These are phyloP conservation scores for Candida corydali DNA, from an alignment of 805 yeast species.

Conservation along the genomic window DNA sequence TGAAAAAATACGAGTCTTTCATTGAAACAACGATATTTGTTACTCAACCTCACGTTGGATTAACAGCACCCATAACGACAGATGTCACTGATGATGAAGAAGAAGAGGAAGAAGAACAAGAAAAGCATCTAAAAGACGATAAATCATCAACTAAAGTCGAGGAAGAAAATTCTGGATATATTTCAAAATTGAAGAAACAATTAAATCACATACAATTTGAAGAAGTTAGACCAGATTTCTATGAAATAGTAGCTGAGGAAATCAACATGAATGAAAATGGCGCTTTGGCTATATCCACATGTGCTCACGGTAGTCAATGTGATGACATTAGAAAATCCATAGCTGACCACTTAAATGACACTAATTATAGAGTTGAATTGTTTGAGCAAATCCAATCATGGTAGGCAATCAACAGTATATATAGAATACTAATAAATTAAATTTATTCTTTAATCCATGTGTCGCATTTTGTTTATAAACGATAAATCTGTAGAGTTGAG, in stretches of 20 bases:
- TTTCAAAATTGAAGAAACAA: conserved; percentile 21
- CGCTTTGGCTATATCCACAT: conserved; percentile 41
- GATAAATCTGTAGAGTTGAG: too few relatives aligned
- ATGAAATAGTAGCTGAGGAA: conserved; percentile 30
- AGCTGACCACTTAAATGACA: conserved; percentile 17
- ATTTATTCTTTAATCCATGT: too few relatives aligned
- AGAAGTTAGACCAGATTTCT: conserved; percentile 39
- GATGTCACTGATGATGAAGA: conserved; percentile 8
- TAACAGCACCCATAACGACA: conserved; percentile 2
- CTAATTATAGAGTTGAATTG: conserved; percentile 26
- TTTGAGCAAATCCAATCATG: conserved; percentile 22
- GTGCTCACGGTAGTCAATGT: conserved; percentile 44
- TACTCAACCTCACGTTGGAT: conserved; percentile 18
- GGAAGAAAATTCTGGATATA: conserved; percentile 14
- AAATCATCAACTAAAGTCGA: not conserved
- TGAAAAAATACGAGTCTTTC: conserved; percentile 14
- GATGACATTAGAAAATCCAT: conserved; percentile 24
- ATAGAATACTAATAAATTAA: not conserved
- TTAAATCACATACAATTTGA: conserved; percentile 10
- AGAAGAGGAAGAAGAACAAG: conserved; percentile 6
- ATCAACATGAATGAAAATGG: conserved; percentile 25
- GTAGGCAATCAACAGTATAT: conserved; percentile 1
- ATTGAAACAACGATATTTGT: conserved; percentile 25
- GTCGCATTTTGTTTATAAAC: too few relatives aligned
- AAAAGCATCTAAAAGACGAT: conserved; percentile 5